Evolutionary conservation across 257 asterid genomes (phyloP).

Genomic region (Capsicum pubescens): DNA sequence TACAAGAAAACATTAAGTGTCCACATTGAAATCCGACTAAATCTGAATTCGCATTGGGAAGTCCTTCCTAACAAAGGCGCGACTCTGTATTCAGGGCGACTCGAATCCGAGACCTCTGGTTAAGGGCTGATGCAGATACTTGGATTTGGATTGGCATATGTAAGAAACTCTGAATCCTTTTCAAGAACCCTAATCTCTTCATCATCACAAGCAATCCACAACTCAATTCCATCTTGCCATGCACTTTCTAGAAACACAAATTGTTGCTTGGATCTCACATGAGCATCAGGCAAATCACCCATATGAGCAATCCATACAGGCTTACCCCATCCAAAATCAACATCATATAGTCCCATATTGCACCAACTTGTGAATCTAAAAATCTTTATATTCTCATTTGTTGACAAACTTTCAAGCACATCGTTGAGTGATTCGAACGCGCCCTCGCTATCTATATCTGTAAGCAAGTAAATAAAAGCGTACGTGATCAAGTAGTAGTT

Average conservation of each 20-base stretch:
- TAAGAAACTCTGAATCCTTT: constrained; percentile 34
- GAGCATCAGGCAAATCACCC: constrained; percentile 16
- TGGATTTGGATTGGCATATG: constrained; percentile 39
- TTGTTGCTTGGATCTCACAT: not conserved
- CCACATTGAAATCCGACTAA: no score
- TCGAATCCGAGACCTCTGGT: not conserved
- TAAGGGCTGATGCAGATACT: not conserved
- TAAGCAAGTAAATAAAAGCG: not conserved
- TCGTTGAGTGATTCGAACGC: constrained; percentile 26
- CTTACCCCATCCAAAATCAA: constrained; percentile 33
- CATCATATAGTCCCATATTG: constrained; percentile 15
- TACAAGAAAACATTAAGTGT: no score
- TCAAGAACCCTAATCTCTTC: constrained; percentile 29
- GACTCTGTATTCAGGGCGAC: no score
- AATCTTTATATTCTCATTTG: constrained; percentile 26
- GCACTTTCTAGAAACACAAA: constrained; percentile 14
- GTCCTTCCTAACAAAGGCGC: no score
- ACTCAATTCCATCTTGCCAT: not conserved
- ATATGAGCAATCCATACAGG: constrained; percentile 32
- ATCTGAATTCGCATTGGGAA: no score
- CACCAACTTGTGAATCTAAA: constrained; percentile 25
- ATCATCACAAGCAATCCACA: constrained; percentile 16
- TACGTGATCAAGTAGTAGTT: not conserved
- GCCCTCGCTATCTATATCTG: not conserved
- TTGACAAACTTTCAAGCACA: constrained; percentile 27